Percentiles rank a stretch among this genome's conserved stretches.
Conservation (phyloP, 1,284 basidiomycete genomes). For the Amylostereum chailletii region DNA sequence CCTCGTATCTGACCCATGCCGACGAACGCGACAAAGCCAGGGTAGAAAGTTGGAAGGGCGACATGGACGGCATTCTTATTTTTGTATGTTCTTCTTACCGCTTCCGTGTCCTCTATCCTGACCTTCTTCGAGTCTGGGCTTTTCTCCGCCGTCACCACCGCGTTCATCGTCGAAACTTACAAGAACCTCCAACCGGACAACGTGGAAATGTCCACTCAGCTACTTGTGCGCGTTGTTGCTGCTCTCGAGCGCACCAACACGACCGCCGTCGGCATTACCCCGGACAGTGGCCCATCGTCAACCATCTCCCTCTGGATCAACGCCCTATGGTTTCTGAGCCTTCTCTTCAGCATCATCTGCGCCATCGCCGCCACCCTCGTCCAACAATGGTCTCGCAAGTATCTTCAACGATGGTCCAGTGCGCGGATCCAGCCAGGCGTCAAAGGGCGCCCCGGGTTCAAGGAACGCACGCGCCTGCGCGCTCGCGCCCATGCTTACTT, state of each 20-base stretch:
- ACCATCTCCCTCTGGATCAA: conserved; percentile 22
- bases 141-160: conserved; percentile 15
- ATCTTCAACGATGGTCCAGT: conserved; percentile 11
- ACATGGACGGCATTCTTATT: conserved; percentile 12
- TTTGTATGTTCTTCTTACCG: conserved; percentile 9
- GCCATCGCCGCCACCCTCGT: conserved; percentile 18
- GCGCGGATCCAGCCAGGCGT: conserved; percentile 12
- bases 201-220: background rate
- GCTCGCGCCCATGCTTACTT: conserved; percentile 29
- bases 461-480: conserved; percentile 20
- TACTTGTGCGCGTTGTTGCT: background rate
- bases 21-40: conserved; percentile 10
- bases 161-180: conserved; percentile 15
- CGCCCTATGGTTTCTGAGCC: conserved; percentile 26
- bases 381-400: conserved; percentile 19
- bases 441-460: conserved; percentile 20
- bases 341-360: conserved; percentile 15
- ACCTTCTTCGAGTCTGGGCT: conserved; percentile 15
- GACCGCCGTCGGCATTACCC: background rate
- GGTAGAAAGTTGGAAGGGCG: conserved; percentile 11
- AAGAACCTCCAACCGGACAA: conserved; percentile 3
- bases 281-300: conserved; percentile 7
- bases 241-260: background rate
- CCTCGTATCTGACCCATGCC: conserved; percentile 8
- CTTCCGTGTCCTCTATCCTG: background rate